These are phyloP conservation scores for Flaveria brownii DNA, from an alignment of 129 eudicot species.

Conservation along the genomic window DNA sequence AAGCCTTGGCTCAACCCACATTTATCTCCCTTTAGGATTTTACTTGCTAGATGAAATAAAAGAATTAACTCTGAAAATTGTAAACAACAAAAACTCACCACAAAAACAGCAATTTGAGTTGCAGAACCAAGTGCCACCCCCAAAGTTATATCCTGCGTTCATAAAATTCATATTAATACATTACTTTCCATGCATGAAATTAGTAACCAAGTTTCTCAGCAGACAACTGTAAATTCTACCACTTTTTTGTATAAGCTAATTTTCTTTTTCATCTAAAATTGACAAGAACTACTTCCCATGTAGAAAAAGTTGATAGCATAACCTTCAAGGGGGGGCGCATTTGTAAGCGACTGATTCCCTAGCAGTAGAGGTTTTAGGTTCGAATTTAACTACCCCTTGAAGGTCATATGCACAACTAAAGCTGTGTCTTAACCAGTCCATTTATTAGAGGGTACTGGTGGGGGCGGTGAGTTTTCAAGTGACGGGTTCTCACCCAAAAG, in stretches of 20 bases:
- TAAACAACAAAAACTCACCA: slow-evolving; percentile 50
- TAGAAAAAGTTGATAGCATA: not conserved
- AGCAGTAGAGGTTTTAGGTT: not conserved
- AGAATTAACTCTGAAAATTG: not conserved
- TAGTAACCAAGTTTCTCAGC: not conserved
- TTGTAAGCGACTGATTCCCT: not conserved
- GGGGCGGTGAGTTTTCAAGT: not conserved
- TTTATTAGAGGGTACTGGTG: not conserved
- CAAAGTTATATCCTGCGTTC: slow-evolving; percentile 76
- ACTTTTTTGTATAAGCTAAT: not conserved
- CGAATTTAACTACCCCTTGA: not conserved
- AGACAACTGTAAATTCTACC: not conserved
- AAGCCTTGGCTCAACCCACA: not conserved
- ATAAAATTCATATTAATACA: slow-evolving; percentile 10
- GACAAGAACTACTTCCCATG: not conserved
- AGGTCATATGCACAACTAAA: not conserved
- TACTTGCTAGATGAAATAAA: not conserved
- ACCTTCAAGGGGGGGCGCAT: too few relatives aligned
- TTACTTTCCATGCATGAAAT: not conserved
- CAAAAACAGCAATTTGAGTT: slow-evolving; percentile 87
- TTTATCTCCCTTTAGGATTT: not conserved
- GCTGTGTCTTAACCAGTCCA: not conserved
- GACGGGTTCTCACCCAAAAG: not conserved
- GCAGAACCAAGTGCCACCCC: slow-evolving; percentile 97
- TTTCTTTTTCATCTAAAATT: not conserved